A percentile compares a stretch with the other conserved stretches of the same genome.
Conservation (phyloP, 2,329 filamentous ascomycete genomes). For the Orbilia blumenaviensis region DNA sequence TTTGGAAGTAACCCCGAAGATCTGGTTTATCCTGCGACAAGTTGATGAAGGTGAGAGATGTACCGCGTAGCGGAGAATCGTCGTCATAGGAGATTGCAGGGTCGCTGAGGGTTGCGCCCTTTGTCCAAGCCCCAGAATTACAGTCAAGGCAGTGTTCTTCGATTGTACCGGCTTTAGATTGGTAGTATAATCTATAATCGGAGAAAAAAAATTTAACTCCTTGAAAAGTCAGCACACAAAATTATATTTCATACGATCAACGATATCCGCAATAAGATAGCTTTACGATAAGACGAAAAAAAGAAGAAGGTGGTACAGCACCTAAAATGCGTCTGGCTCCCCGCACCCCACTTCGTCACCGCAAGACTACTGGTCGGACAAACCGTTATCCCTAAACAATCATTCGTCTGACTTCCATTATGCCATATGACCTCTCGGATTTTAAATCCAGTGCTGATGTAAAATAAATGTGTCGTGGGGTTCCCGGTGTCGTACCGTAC, state of each 20-base stretch:
- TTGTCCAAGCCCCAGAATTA: background rate
- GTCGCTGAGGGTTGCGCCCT: background rate
- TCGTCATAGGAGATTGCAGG: background rate
- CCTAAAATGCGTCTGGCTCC: slow-evolving; percentile 16
- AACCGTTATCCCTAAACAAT: slow-evolving; percentile 13
- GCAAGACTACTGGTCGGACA: background rate
- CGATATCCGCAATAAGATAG: background rate
- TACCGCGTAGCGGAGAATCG: background rate
- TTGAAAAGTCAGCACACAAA: background rate
- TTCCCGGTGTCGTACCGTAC: slow-evolving; percentile 9
- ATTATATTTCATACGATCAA: background rate
- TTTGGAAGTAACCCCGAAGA: slow-evolving; percentile 11
- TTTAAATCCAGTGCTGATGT: slow-evolving; percentile 2
- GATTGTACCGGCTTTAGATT: background rate
- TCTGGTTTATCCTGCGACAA: background rate
- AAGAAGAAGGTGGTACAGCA: background rate
- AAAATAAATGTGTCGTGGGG: slow-evolving; percentile 10
- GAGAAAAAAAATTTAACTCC: too few species aligned
- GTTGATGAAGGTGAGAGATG: slow-evolving; percentile 7
- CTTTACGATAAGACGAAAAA: background rate
- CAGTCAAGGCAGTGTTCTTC: slow-evolving; percentile 19
- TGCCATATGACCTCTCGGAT: slow-evolving; percentile 14
- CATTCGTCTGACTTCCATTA: slow-evolving; percentile 6
- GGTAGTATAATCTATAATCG: slow-evolving; percentile 7
- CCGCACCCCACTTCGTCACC: slow-evolving; percentile 16